Conservation (phyloP, 768 basidiomycete species). For the Mycena floridula region DNA sequence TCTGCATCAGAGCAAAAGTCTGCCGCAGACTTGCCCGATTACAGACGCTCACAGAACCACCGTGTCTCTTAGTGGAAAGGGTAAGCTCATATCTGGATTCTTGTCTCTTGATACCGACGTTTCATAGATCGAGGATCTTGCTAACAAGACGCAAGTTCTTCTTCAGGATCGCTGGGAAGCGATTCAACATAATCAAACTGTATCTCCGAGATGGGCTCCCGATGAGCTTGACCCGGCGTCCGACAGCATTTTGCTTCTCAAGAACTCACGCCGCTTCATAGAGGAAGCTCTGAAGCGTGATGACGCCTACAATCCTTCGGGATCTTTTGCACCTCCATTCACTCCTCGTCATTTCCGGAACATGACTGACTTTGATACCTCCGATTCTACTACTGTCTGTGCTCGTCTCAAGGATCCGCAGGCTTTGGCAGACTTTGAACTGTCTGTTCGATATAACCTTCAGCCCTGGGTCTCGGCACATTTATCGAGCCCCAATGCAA, state of each 20-base stretch:
- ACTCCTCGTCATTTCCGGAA: too few species aligned
- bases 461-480: too few species aligned
- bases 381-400: constrained; percentile 4
- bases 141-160: constrained; percentile 15
- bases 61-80: too few species aligned
- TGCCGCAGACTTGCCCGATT: too few species aligned
- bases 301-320: too few species aligned
- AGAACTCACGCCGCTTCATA: constrained; percentile 10
- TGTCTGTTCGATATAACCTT: constrained; percentile 21
- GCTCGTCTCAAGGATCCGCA: too few species aligned
- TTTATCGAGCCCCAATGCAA: too few species aligned
- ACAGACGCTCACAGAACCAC: too few species aligned
- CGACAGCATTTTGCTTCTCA: constrained; percentile 28
- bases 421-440: constrained; percentile 31
- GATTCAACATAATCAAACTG: constrained; percentile 16
- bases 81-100: too few species aligned
- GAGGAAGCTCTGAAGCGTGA: too few species aligned
- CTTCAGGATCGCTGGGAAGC: constrained; percentile 29
- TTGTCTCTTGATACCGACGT: constrained; percentile 14
- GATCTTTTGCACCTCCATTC: too few species aligned
- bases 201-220: constrained; percentile 17
- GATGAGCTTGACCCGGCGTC: constrained; percentile 16
- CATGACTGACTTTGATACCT: too few species aligned
- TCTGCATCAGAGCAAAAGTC: constrained; percentile 30
- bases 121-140: constrained; percentile 14